phyloP scores from a whole-genome alignment of 2,329 filamentous ascomycete species.

The Tolypocladium ophioglossoides region DNA sequence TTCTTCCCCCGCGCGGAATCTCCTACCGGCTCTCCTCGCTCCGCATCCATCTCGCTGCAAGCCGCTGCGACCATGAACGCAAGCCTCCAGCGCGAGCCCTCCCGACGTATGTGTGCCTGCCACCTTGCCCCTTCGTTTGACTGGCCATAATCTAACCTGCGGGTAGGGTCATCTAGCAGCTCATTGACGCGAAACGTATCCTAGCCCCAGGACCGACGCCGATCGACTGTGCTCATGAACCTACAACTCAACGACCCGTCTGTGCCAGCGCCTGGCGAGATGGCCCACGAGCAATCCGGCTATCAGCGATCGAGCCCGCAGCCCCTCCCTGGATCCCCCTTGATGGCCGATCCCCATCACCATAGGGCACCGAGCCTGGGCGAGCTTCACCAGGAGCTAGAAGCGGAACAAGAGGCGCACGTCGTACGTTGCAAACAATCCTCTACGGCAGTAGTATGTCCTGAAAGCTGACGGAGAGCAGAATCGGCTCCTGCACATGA shows the following conservation, averaged over 20 bases:
- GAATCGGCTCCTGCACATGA: conserved; percentile 70
- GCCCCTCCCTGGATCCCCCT: conserved; percentile 36
- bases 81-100: conserved; percentile 56
- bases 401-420: conserved; percentile 70
- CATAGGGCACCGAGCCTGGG: conserved; percentile 61
- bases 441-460: no score
- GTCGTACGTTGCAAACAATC: conserved; percentile 40
- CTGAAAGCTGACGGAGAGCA: conserved; percentile 18
- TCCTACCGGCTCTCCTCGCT: conserved; percentile 51
- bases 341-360: conserved; percentile 46
- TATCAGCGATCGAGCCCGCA: conserved; percentile 29
- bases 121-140: conserved; percentile 4
- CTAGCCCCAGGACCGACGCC: conserved; percentile 45
- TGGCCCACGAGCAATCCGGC: conserved; percentile 37
- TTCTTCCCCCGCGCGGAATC: conserved; percentile 28
- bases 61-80: conserved; percentile 71
- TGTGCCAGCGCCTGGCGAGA: conserved; percentile 57
- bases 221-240: conserved; percentile 63
- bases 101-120: conserved; percentile 35
- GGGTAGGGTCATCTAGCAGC: conserved; percentile 39
- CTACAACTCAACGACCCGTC: conserved; percentile 62
- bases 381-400: conserved; percentile 68
- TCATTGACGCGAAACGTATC: conserved; percentile 33
- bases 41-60: conserved; percentile 60
- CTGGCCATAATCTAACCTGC: conserved; percentile 5